Base-by-base conservation (phyloP, 2,329 filamentous ascomycete genomes). In the Penicillium olsonii region DNA sequence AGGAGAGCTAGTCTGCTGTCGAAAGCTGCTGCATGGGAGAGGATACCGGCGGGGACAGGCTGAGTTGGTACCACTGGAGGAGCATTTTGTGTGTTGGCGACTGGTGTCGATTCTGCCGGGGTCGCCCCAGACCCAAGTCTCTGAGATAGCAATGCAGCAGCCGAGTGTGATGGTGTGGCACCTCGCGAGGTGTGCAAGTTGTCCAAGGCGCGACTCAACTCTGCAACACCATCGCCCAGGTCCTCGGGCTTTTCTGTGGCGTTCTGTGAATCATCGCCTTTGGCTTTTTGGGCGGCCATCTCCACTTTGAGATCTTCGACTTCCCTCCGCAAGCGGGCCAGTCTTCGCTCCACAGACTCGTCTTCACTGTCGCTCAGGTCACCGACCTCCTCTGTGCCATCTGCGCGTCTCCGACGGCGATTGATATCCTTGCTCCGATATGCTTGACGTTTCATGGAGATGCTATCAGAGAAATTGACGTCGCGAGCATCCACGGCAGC, bases 391-490 rank as follows among this genome's bases (percentile, higher is more conserved):
- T 85, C 79, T 2, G 81, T 61, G 3, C 69, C 70, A 19, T 72
- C 70, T 29, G 71, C 68, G 40, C 65, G 60, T 65, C 65, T 66
- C 48, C 84, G 80, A 42, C 87, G 82, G 12, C 50, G 53, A 17
- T 45, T 58, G 9, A 53, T 59, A 40, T 80, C 88, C 6, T 87
- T 86, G 29, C 85, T 85, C 59, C 84, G 85, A 75, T 96, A 96
- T 19, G 90, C 90, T 70, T 88, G 90, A 55, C 89, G 83, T 69
- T 92, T 92, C 39, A 84, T 84, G 51, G 84, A 85, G 31, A 97
- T 85, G 45, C 92, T 87, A 70, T 96, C 92, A 2, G 92, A 95
- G 69, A 96, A 94, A 70, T 96, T 90, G 19, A 87, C 89, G 18
- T 87, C 84, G 43, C 81, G 80, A 5, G 90, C 86, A 65, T 95